Evolutionary conservation across 345 rosid species (phyloP).

Genomic region (Geranium brycei): DNA sequence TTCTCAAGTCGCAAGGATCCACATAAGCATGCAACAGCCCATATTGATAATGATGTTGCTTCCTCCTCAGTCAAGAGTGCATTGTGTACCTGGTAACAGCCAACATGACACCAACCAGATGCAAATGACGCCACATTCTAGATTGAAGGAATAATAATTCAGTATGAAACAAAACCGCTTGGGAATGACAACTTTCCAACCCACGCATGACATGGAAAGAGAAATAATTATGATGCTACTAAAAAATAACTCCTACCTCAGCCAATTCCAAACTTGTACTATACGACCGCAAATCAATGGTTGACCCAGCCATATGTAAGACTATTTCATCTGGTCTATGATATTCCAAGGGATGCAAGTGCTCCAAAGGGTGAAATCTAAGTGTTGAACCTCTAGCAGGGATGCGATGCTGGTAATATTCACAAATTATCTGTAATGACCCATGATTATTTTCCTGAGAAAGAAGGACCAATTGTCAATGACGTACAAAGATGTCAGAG

Average conservation of each 20-base stretch:
- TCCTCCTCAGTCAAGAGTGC: conserved; percentile 84
- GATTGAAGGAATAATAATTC: background rate
- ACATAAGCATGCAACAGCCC: conserved; percentile 85
- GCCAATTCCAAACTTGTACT: conserved; percentile 56
- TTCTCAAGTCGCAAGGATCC: conserved; percentile 86
- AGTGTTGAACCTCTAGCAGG: conserved; percentile 68
- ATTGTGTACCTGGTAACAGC: conserved; percentile 44
- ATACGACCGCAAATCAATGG: conserved; percentile 56
- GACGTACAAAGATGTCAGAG: conserved; percentile 2
- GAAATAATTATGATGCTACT: background rate
- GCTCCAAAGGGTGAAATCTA: conserved; percentile 78
- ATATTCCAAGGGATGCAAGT: conserved; percentile 74
- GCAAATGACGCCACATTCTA: background rate
- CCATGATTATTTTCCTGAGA: conserved; percentile 69
- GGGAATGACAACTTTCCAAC: background rate
- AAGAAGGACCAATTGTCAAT: conserved; percentile 5
- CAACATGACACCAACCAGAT: conserved; percentile 13
- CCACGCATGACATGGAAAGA: conserved; percentile 1
- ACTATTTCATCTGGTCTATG: conserved; percentile 51
- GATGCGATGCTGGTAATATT: conserved; percentile 47
- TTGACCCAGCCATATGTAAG: conserved; percentile 49
- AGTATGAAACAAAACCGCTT: background rate
- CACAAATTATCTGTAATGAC: conserved; percentile 65
- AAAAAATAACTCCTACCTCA: conserved; percentile 40
- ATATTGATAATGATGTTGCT: conserved; percentile 66